Conservation (phyloP, 2,329 filamentous ascomycete genomes). For the Alternaria atra region DNA sequence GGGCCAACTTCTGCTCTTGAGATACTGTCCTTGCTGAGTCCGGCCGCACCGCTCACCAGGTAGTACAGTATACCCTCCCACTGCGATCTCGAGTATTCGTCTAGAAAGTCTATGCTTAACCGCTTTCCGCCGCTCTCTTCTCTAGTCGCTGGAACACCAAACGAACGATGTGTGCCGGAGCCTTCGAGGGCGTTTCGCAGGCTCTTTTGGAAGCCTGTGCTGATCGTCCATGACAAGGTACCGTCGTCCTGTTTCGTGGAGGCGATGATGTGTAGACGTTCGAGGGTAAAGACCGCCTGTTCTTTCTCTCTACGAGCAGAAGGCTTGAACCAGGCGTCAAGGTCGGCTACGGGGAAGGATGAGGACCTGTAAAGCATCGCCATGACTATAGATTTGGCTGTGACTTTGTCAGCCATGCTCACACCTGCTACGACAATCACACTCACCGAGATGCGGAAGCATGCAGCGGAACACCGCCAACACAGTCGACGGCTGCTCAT, state of each 20-base stretch:
- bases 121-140: conserved; percentile 67
- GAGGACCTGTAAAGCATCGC: conserved; percentile 89
- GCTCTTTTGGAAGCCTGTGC: conserved; percentile 82
- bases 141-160: conserved; percentile 82
- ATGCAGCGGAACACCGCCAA: conserved; percentile 97
- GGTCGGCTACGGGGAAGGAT: conserved; percentile 78
- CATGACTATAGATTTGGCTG: conserved; percentile 96
- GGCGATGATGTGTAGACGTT: conserved; percentile 84
- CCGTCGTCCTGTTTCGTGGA: conserved; percentile 64
- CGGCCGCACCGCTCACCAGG: conserved; percentile 80
- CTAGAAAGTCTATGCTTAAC: conserved; percentile 76
- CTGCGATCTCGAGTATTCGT: conserved; percentile 84
- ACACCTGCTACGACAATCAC: background rate
- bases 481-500: conserved; percentile 94
- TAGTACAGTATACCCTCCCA: conserved; percentile 98
- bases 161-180: conserved; percentile 84
- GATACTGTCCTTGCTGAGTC: conserved; percentile 48
- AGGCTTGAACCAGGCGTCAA: conserved; percentile 86
- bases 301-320: conserved; percentile 78
- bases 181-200: conserved; percentile 88
- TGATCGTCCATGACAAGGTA: conserved; percentile 77
- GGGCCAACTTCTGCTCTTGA: conserved; percentile 59
- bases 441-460: conserved; percentile 84
- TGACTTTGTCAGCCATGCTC: conserved; percentile 9
- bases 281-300: conserved; percentile 80